Evolutionary conservation across 352 stramenopile species (phyloP), one percentile per base, ranked within the genome.

Genomic region (Globisporangium spinosum): DNA sequence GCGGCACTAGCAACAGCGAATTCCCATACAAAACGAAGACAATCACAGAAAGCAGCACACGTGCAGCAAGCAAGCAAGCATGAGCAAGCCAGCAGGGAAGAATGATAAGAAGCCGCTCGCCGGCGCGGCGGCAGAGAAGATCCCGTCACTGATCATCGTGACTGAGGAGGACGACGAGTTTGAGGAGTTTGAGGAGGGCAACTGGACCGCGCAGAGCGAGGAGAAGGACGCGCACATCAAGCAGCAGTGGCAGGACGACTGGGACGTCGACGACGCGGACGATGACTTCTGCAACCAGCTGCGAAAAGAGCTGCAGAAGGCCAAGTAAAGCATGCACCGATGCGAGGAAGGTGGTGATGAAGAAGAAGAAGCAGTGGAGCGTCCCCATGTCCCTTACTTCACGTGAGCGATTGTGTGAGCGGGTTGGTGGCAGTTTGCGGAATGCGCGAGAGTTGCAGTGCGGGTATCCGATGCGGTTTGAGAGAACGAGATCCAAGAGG

Each of bases 281-380:
- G 89, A 97, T 76, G 90, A 97, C 70, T 97, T 97, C 68, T 97
- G 90, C 82, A 94, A 96, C 80, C 90, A 96, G 71, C 73, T 97
- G 70, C 87, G 90, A 61, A 90, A 91, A 73, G 88, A 97, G 68
- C 78, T 97, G 57, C 79, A 93, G 68, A 95, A 96, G 78, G 79
- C 79, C 70, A 90, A 89, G 70, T 95, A 83, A 62, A 61, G 25
- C 32, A n/a, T 22, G 40, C 40, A 49, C 6, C 20, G 7, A 45
- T 3, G 51, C 51, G 3, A 29, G 23, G 10, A 29, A n/a, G 40
- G n/a, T n/a, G n/a, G n/a, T n/a, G n/a, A n/a, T n/a, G n/a, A n/a
- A n/a, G n/a, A 58, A n/a, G 40, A 29, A 55, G 25, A 20, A n/a
- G 34, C 25, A 40, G 25, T 13, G 9, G 10, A 56, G 22, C 22